Evolutionary conservation across 768 basidiomycete species (phyloP).

Genomic region (Erythrobasidium yunnanense): DNA sequence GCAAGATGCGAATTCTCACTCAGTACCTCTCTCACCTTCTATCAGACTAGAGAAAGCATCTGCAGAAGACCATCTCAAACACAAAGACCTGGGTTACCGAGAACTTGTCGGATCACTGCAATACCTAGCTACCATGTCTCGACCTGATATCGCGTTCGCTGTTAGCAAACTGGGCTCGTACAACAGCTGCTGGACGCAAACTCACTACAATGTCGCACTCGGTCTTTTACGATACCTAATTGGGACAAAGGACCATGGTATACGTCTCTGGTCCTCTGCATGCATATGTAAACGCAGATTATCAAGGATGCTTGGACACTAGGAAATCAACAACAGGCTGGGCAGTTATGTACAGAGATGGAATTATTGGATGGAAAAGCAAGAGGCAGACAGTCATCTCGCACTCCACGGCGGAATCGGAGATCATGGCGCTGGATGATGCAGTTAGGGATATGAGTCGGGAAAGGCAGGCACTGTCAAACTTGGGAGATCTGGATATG

Average conservation of each 20-base stretch:
- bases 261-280: neutral
- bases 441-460: conserved; percentile 20
- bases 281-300: conserved; percentile 5
- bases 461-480: conserved; percentile 5
- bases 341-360: neutral
- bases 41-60: neutral
- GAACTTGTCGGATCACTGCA: conserved; percentile 7
- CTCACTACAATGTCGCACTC: neutral
- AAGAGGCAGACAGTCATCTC: neutral
- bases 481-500: neutral
- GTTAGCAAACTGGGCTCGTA: conserved; percentile 10
- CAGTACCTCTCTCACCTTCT: neutral
- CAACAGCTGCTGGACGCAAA: conserved; percentile 3
- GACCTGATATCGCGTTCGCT: conserved; percentile 16
- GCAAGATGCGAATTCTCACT: conserved; percentile 1
- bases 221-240: conserved; percentile 2
- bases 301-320: conserved; percentile 1
- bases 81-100: neutral
- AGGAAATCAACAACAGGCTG: conserved; percentile 2
- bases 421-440: conserved; percentile 31
- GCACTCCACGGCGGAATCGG: conserved; percentile 35
- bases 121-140: conserved; percentile 13
- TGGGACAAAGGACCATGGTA: conserved; percentile 2
- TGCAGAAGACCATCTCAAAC: neutral
- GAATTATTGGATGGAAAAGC: conserved; percentile 3